phyloP scores from a whole-genome alignment of 495 filamentous ascomycete species.

The Penicillium longicatenatum region DNA sequence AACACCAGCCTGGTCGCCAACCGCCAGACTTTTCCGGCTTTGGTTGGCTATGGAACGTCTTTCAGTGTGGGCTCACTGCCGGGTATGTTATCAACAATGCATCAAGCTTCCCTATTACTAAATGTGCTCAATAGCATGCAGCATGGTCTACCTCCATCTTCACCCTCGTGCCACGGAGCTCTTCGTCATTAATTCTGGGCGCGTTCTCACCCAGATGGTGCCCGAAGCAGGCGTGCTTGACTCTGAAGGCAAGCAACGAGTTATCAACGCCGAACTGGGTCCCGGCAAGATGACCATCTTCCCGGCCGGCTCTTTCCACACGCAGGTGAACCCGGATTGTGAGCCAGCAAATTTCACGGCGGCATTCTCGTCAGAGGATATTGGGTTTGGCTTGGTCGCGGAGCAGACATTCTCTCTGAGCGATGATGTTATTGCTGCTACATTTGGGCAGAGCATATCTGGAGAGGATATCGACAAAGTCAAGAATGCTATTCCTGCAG shows the following conservation, averaged over 20 bases:
- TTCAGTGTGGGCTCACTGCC: slow-evolving; percentile 29
- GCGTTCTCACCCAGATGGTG: slow-evolving; percentile 44
- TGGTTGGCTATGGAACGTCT: slow-evolving; percentile 19
- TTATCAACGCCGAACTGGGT: slow-evolving; percentile 30
- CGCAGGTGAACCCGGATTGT: slow-evolving; percentile 52
- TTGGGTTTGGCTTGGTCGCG: slow-evolving; percentile 24
- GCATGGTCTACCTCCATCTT: slow-evolving; percentile 49
- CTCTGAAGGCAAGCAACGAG: slow-evolving; percentile 26
- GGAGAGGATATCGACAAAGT: slow-evolving; percentile 31
- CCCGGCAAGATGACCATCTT: slow-evolving; percentile 52
- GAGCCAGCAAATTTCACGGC: slow-evolving; percentile 32
- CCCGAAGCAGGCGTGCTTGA: slow-evolving; percentile 35
- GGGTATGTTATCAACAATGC: slow-evolving; percentile 32
- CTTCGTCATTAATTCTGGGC: slow-evolving; percentile 41
- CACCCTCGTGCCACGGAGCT: slow-evolving; percentile 46
- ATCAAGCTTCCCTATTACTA: not conserved
- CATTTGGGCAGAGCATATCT: slow-evolving; percentile 28
- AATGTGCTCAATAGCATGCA: slow-evolving; percentile 35
- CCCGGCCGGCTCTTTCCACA: slow-evolving; percentile 47
- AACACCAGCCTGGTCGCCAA: slow-evolving; percentile 17
- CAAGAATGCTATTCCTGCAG: slow-evolving; percentile 19
- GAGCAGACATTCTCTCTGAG: slow-evolving; percentile 19
- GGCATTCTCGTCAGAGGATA: slow-evolving; percentile 28
- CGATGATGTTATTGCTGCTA: slow-evolving; percentile 24
- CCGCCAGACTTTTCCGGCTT: slow-evolving; percentile 24